Conservation (phyloP, 148 eudicot species). For the Amaranthus cruentus region DNA sequence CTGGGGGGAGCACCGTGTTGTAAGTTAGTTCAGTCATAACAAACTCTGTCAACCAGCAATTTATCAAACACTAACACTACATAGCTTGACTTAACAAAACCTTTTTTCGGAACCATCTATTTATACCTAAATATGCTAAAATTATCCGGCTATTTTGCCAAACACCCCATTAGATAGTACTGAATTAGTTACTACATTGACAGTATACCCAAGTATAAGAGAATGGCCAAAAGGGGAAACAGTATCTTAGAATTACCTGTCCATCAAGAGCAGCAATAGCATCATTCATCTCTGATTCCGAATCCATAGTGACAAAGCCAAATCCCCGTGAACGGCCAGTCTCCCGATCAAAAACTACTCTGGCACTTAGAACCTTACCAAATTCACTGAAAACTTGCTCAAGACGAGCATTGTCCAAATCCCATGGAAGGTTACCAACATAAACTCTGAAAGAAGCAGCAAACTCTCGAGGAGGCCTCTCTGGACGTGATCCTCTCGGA, state of each 20-base stretch:
- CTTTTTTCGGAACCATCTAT: too few relatives aligned
- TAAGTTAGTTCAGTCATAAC: too few relatives aligned
- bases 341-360: constrained; percentile 72
- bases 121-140: too few relatives aligned
- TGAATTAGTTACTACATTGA: not conserved
- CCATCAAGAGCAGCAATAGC: constrained; percentile 80
- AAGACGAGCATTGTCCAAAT: constrained; percentile 58
- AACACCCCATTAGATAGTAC: too few relatives aligned
- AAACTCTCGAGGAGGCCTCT: constrained; percentile 53
- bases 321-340: constrained; percentile 84
- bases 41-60: too few relatives aligned
- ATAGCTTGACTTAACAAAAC: too few relatives aligned
- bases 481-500: constrained; percentile 75
- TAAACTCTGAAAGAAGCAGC: constrained; percentile 55
- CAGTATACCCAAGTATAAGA: not conserved
- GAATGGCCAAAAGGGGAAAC: not conserved
- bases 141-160: too few relatives aligned
- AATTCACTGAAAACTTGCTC: constrained; percentile 71
- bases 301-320: constrained; percentile 77
- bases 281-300: constrained; percentile 67
- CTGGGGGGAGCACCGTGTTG: too few relatives aligned
- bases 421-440: constrained; percentile 94
- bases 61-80: too few relatives aligned
- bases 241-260: constrained; percentile 37
- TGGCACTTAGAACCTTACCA: constrained; percentile 59